Conservation (phyloP, 352 stramenopile species). For the Elongisporangium undulatum region DNA sequence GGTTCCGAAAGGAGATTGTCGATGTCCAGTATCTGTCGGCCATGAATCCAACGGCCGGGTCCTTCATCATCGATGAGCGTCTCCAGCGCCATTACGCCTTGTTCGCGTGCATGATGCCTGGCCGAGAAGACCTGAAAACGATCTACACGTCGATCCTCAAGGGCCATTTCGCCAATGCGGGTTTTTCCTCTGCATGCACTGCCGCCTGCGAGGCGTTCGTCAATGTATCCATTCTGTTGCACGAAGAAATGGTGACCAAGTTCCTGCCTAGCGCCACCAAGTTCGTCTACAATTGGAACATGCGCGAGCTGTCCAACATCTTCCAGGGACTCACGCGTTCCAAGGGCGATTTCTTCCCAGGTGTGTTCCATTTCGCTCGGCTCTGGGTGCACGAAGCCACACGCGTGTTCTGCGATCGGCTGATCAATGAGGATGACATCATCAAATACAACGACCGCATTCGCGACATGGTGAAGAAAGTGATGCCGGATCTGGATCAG, state of each 20-base stretch:
- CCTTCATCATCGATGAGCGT: constrained; percentile 96
- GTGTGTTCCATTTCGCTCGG: constrained; percentile 75
- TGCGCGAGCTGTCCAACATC: constrained; percentile 95
- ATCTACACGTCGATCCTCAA: constrained; percentile 96
- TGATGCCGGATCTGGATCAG: constrained; percentile 83
- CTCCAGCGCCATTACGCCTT: constrained; percentile 95
- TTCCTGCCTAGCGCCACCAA: constrained; percentile 96
- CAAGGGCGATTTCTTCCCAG: constrained; percentile 92
- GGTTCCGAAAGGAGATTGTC: constrained; percentile 96
- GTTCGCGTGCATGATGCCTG: constrained; percentile 95
- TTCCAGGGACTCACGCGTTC: constrained; percentile 94
- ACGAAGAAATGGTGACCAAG: constrained; percentile 91
- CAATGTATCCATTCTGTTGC: constrained; percentile 87
- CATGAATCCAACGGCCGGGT: constrained; percentile 96
- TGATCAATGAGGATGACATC: constrained; percentile 95
- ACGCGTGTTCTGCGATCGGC: constrained; percentile 96
- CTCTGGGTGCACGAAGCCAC: constrained; percentile 96
- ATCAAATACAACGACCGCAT: constrained; percentile 91
- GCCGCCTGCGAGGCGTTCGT: constrained; percentile 86
- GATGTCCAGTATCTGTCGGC: constrained; percentile 96
- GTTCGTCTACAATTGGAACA: constrained; percentile 99
- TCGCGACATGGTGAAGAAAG: constrained; percentile 91
- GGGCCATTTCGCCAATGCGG: constrained; percentile 89
- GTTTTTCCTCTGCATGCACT: constrained; percentile 54
- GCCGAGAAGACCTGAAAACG: constrained; percentile 91